Percentiles rank a stretch among this genome's conserved stretches.
phyloP scores from a whole-genome alignment of 306 rosid species.

The Pyrus pyrifolia region DNA sequence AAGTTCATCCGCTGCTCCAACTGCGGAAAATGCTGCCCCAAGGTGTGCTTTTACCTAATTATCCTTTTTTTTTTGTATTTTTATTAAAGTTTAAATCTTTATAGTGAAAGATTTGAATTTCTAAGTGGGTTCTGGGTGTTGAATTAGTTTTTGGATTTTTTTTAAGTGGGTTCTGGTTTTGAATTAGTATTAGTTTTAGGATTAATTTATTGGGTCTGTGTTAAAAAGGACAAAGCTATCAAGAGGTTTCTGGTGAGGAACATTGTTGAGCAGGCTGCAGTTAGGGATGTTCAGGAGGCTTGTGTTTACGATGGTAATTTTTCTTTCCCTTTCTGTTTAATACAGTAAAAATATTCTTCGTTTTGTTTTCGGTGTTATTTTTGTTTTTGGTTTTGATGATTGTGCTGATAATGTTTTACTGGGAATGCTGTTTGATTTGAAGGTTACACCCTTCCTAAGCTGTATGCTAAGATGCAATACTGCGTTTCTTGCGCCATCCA shows the following conservation, averaged over 20 bases:
- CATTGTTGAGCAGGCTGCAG: slow-evolving; percentile 98
- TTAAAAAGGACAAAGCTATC: slow-evolving; percentile 69
- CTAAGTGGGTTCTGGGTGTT: not conserved
- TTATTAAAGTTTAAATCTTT: not conserved
- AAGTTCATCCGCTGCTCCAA: slow-evolving; percentile 91
- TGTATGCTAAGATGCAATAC: slow-evolving; percentile 94
- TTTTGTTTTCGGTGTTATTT: not conserved
- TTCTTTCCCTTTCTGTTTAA: not conserved
- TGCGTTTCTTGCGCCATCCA: slow-evolving; percentile 97
- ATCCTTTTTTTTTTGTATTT: not conserved
- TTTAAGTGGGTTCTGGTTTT: not conserved
- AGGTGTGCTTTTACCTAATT: slow-evolving; percentile 45
- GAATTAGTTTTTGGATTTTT: not conserved
- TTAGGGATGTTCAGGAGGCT: slow-evolving; percentile 97
- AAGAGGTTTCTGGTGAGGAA: slow-evolving; percentile 87
- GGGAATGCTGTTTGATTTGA: not conserved
- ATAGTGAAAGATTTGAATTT: not conserved
- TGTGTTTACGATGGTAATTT: slow-evolving; percentile 84
- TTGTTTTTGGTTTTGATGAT: not conserved
- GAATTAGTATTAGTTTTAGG: not conserved
- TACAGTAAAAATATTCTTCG: not conserved
- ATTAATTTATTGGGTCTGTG: not conserved
- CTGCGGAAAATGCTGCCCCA: slow-evolving; percentile 96
- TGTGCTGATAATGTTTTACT: not conserved
- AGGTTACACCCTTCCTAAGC: slow-evolving; percentile 92